Percentiles rank a stretch among this genome's conserved stretches.
phyloP scores from a whole-genome alignment of 108 stramenopile genomes.

The Cylindrotheca fusiformis region DNA sequence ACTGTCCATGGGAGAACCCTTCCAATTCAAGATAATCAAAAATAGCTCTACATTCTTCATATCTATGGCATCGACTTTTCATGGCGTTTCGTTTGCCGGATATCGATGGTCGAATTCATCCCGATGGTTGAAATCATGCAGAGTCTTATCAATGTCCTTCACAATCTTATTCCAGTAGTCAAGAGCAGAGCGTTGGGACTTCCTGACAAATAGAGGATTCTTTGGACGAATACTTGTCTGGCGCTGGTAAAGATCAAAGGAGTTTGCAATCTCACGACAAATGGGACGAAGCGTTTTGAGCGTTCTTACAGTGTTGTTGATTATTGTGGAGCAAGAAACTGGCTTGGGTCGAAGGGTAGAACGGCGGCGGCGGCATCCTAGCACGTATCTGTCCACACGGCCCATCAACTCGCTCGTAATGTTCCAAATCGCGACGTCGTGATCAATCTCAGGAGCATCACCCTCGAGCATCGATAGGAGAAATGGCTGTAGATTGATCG shows the following conservation, averaged over 20 bases:
- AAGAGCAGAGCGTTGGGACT: not conserved
- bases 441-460: conserved; percentile 75
- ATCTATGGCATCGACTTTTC: too few relatives aligned
- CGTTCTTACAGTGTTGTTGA: conserved; percentile 42
- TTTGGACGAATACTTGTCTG: conserved; percentile 7
- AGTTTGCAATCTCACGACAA: conserved; percentile 48
- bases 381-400: conserved; percentile 42
- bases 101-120: too few relatives aligned
- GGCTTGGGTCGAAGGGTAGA: too few relatives aligned
- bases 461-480: conserved; percentile 50
- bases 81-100: too few relatives aligned
- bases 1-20: too few relatives aligned
- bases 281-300: conserved; percentile 48
- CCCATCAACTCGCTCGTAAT: conserved; percentile 44
- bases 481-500: conserved; percentile 63
- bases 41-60: too few relatives aligned
- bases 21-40: too few relatives aligned
- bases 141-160: conserved; percentile 52
- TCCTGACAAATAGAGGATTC: not conserved
- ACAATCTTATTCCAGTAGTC: conserved; percentile 50
- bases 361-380: conserved; percentile 16
- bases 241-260: conserved; percentile 18
- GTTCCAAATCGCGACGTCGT: conserved; percentile 80
- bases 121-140: conserved; percentile 75
- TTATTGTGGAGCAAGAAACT: too few relatives aligned